A percentile compares a stretch with the other conserved stretches of the same genome.
These are phyloP conservation scores for Beauveria sp. DNA, from an alignment of 2,329 filamentous ascomycete genomes.

Conservation along the genomic window DNA sequence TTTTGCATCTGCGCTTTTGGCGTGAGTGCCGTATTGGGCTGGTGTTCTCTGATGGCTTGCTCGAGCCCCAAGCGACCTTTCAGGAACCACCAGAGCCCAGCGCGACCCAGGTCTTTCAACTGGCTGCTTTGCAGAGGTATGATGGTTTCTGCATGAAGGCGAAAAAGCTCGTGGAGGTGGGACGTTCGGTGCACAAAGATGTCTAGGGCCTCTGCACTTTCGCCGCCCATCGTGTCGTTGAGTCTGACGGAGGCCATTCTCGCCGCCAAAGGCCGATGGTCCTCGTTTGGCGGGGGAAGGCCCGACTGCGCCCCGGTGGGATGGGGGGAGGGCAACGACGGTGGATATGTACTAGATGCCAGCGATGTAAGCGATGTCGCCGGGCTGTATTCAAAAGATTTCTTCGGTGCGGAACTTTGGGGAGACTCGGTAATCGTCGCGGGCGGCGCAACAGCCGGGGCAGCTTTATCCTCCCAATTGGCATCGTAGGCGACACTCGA, in stretches of 20 bases:
- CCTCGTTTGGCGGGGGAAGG: slow-evolving; percentile 20
- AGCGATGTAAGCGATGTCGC: slow-evolving; percentile 28
- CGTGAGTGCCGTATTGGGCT: slow-evolving; percentile 33
- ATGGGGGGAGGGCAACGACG: slow-evolving; percentile 13
- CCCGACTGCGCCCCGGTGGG: slow-evolving; percentile 14
- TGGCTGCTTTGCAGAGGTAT: slow-evolving; percentile 57
- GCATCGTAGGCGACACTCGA: slow-evolving; percentile 26
- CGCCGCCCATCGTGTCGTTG: slow-evolving; percentile 34
- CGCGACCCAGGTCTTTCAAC: slow-evolving; percentile 61
- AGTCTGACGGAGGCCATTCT: slow-evolving; percentile 30
- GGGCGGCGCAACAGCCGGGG: slow-evolving; percentile 14
- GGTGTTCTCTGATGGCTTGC: slow-evolving; percentile 51
- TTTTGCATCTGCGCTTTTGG: slow-evolving; percentile 46
- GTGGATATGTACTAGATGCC: slow-evolving; percentile 22
- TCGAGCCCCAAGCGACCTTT: slow-evolving; percentile 73
- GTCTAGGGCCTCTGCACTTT: slow-evolving; percentile 58
- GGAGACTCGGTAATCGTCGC: slow-evolving; percentile 18
- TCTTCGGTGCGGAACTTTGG: slow-evolving; percentile 18
- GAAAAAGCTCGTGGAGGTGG: slow-evolving; percentile 69
- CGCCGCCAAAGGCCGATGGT: slow-evolving; percentile 21
- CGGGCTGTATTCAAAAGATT: slow-evolving; percentile 33
- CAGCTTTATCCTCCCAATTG: slow-evolving; percentile 24
- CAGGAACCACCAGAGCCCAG: slow-evolving; percentile 83
- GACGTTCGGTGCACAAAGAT: slow-evolving; percentile 64
- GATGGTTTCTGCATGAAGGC: slow-evolving; percentile 66